Evolutionary conservation across 306 rosid species (phyloP).

Genomic region (Sesbania bispinosa): DNA sequence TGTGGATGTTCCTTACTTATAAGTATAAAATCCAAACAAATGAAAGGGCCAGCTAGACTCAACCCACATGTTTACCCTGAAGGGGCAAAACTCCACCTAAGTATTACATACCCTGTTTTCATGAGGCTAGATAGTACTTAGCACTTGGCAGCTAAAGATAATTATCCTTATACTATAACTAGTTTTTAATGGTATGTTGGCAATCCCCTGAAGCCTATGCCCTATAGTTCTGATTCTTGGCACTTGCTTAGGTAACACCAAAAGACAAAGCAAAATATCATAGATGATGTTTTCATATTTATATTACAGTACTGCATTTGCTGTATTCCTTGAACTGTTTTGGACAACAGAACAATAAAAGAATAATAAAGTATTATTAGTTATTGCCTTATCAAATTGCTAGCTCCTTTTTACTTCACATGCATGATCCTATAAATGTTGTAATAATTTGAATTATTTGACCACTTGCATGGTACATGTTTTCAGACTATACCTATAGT

Average conservation of each 20-base stretch:
- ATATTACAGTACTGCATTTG: conserved; percentile 2
- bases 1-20: conserved; percentile 12
- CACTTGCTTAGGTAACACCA: conserved; percentile 30
- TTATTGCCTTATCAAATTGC: neutral
- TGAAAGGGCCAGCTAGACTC: conserved; percentile 21
- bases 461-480: conserved; percentile 9
- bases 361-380: neutral
- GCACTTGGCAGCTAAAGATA: conserved; percentile 22
- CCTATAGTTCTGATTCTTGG: neutral
- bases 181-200: conserved; percentile 21
- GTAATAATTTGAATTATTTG: conserved; percentile 16
- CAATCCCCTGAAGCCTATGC: neutral
- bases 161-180: conserved; percentile 36
- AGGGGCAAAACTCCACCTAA: conserved; percentile 32
- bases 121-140: conserved; percentile 19
- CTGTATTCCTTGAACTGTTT: conserved; percentile 27
- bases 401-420: conserved; percentile 7
- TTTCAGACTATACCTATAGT: conserved; percentile 8
- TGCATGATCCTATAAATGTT: conserved; percentile 19
- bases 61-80: conserved; percentile 30
- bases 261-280: conserved; percentile 40
- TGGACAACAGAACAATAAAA: conserved; percentile 22
- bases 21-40: conserved; percentile 22
- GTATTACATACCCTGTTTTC: conserved; percentile 13
- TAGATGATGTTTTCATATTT: conserved; percentile 20